A percentile compares a stretch with the other conserved stretches of the same genome.
Evolutionary conservation across 2,329 filamentous ascomycete species (phyloP).

Genomic region (Huntiella bhutanensis): DNA sequence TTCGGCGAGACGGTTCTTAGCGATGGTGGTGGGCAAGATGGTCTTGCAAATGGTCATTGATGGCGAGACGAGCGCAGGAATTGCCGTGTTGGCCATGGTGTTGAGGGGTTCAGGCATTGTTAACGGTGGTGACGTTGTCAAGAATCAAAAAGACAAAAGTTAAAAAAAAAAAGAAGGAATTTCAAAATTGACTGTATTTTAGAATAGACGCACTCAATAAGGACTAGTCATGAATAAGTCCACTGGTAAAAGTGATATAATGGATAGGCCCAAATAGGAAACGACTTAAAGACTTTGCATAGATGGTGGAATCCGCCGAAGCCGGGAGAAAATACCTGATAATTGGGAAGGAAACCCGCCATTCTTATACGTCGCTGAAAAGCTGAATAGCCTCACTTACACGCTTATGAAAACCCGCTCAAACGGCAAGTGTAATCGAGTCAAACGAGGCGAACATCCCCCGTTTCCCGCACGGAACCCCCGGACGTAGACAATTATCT

Average conservation of each 20-base stretch:
- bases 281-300: too few species aligned
- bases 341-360: too few species aligned
- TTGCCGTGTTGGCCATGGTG: background rate
- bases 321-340: conserved; percentile 5
- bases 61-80: conserved; percentile 1
- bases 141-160: background rate
- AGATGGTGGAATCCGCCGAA: conserved; percentile 7
- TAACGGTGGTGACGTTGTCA: background rate
- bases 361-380: too few species aligned
- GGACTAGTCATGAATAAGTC: too few species aligned
- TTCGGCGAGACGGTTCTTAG: conserved; percentile 61
- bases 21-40: conserved; percentile 71
- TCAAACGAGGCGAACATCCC: too few species aligned
- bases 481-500: too few species aligned
- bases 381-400: too few species aligned
- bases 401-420: too few species aligned
- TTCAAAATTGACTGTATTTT: background rate
- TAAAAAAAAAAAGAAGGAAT: conserved; percentile 1
- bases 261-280: too few species aligned
- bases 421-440: too few species aligned
- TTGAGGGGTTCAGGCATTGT: conserved; percentile 7
- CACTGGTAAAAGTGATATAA: background rate
- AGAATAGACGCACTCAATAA: too few species aligned
- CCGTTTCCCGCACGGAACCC: too few species aligned
- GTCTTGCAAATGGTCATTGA: conserved; percentile 55